Evolutionary conservation across 208 protist genomes (phyloP), one percentile per base, ranked within the genome.

Genomic region (Giardia duodenalis): DNA sequence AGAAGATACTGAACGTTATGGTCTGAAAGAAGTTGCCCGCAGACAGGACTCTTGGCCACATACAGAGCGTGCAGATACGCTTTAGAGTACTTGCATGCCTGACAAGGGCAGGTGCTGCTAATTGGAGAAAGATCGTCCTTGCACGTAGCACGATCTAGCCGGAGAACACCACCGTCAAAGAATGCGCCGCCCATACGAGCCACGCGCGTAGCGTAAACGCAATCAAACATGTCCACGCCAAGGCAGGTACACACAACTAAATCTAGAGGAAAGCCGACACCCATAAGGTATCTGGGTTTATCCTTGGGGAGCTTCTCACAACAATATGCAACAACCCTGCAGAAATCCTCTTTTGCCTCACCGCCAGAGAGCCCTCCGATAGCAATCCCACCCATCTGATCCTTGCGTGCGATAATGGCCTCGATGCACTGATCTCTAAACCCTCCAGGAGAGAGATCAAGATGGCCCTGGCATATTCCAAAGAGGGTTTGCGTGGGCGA

Each of bases 201-300:
- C 0, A 98, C 99, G 45, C 98, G 94, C 88, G 97, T 98, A 1
- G 98, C 97, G 93, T 97, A 99, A n/a, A 99, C 98, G 95, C 98
- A 99, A 94, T 99, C 98, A 92, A 99, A 99, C 98, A 99, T 99
- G 94, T 99, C 98, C 19, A 99, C 98, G 43, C 98, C 98, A 10
- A 99, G 95, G 0, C 97, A 97, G 4, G 97, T 96, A 94, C 98
- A 99, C 30, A 99, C 97, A 0, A 99, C 96, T 46, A 99, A 96
- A 95, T 99, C 98, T 44, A 98, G 95, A 22, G 98, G 97, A 93
- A 99, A 99, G n/a, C 96, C 96, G 1, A 99, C 98, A 88, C 98
- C 98, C 98, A 99, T 99, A 86, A 97, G 97, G 94, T 99, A 99
- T 10, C 98, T 94, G 22, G 98, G 98, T 93, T 96, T 96, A 43